Evolutionary conservation across 2,329 filamentous ascomycete genomes (phyloP), one percentile per base, ranked within the genome.

Genomic region (Fusarium cicatricum): DNA sequence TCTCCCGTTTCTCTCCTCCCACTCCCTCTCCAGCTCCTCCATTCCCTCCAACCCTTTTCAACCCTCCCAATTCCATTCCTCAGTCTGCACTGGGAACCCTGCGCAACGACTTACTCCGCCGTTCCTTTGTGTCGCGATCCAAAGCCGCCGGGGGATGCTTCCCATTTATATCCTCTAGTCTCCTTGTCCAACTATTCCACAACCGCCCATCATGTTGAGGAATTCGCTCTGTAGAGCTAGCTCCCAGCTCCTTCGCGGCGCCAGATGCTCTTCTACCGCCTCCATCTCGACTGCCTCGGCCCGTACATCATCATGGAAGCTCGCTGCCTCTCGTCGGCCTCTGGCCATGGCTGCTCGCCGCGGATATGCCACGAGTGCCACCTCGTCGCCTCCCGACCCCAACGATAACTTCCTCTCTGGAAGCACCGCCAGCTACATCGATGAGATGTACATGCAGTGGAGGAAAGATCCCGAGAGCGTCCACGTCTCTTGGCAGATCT

Each of bases 371-470:
- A 84, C 84, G 56, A 74, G 70, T 65, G 79, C 84, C 50, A 79
- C 79, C 53, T 77, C 82, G 50, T 79, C 78, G 52, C 74, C 84
- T 16, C 85, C 86, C 62, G 92, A 97, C 74, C 86, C 93, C 64
- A 97, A 90, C 77, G 95, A 99, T 79, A 96, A 89, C 80, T 99
- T 99, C 84, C 85, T 99, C 59, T 91, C 92, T 62, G 95, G 95
- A 67, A 98, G 91, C 82, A 95, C 94, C 58, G 95, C 95, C 78
- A 97, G 96, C 82, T 99, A 99, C 81, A 92, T 99, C 75, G 95
- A 99, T 77, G 95, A 97, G 82, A 99, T 99, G 95, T 99, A 99
- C 79, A 82, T 97, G 81, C 88, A 93, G 75, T 99, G 95, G 95
- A 97, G 94, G 80, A 83, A 90, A 64, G 92, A 99, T 70, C 93